A percentile compares a stretch with the other conserved stretches of the same genome.
Evolutionary conservation across 768 basidiomycete genomes (phyloP).

Genomic region (Lentinula detonsa): DNA sequence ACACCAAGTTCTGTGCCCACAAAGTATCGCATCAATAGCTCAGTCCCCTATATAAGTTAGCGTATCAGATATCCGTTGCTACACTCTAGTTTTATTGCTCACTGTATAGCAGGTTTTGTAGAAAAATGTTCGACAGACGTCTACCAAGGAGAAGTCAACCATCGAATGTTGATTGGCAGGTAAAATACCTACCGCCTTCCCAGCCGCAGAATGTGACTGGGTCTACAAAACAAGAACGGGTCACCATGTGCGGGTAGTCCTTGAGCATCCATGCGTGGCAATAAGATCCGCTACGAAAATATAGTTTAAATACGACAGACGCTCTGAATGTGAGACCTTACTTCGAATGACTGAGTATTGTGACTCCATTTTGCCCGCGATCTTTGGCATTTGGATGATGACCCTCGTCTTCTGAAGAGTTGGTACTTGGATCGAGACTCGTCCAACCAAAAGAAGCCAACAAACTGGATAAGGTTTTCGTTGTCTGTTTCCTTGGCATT

Average conservation of each 20-base stretch:
- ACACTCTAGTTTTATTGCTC: conserved; percentile 18
- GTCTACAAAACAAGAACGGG: conserved; percentile 84
- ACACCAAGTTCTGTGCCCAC: conserved; percentile 85
- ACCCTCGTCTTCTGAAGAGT: conserved; percentile 11
- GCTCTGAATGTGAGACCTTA: conserved; percentile 25
- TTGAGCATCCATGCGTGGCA: conserved; percentile 89
- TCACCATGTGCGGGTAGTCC: conserved; percentile 58
- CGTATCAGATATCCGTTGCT: not conserved
- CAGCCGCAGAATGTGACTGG: conserved; percentile 88
- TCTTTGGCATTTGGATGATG: conserved; percentile 12
- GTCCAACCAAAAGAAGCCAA: conserved; percentile 65
- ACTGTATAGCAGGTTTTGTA: conserved; percentile 67
- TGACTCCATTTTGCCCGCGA: conserved; percentile 48
- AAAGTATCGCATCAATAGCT: conserved; percentile 83
- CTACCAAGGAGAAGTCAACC: conserved; percentile 18
- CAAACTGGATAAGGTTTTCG: conserved; percentile 48
- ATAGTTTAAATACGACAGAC: not conserved
- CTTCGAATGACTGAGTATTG: conserved; percentile 88
- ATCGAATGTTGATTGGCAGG: not conserved
- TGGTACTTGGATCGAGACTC: conserved; percentile 10
- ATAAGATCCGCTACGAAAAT: conserved; percentile 59
- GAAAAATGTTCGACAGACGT: conserved; percentile 89
- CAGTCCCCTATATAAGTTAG: conserved; percentile 51
- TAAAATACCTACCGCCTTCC: conserved; percentile 71
- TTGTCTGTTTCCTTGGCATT: conserved; percentile 55